Base-by-base conservation (phyloP, 164 flowering plant genomes). In the Stephania yunnanensis region DNA sequence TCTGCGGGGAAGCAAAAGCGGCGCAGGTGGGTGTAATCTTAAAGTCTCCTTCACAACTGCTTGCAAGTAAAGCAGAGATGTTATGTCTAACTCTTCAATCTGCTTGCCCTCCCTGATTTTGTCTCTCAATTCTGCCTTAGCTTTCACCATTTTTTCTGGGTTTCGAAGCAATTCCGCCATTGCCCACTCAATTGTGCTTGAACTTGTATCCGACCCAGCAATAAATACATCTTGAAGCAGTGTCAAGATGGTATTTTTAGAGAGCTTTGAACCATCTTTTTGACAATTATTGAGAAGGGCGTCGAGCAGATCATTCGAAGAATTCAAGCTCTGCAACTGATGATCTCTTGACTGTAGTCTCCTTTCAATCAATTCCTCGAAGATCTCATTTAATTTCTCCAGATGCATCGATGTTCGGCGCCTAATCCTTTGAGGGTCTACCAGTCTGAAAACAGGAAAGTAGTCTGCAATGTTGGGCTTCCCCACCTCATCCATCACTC, bases 381-480 rank as follows among this genome's bases (percentile, higher is more conserved):
- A 74, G 8, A 74, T 65, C 45, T 46, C 58, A 46, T 74, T 58
- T 13, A 66, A 2, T 22, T 65, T 25, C 30, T 30, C 44, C 46
- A 74, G 9, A 48, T 74, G 6, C 6, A 5, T 20, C n/a, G n/a
- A 4, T 30, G 45, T 69, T 15, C 78, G 55, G 11, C 70, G 64
- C 63, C 63, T 45, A 13, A 76, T 45, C 29, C 77, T 71, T 50
- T 74, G 76, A 5, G 29, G 65, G 46, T 74, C 77, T 7, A 50
- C 8, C 0, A 3, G 42, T 31, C 71, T 68, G 1, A 74, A 48
- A 17, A 74, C 7, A 3, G 77, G 77, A 6, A 68, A 74, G 52
- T 74, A 74, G 22, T 74, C 77, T 4, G 72, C n/a, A 48, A 74
- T 4, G 29, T 74, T 69, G 5, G 77, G 77, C 53, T n/a, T 75